phyloP scores from a whole-genome alignment of 352 stramenopile genomes.

The Globisporangium middletonii region DNA sequence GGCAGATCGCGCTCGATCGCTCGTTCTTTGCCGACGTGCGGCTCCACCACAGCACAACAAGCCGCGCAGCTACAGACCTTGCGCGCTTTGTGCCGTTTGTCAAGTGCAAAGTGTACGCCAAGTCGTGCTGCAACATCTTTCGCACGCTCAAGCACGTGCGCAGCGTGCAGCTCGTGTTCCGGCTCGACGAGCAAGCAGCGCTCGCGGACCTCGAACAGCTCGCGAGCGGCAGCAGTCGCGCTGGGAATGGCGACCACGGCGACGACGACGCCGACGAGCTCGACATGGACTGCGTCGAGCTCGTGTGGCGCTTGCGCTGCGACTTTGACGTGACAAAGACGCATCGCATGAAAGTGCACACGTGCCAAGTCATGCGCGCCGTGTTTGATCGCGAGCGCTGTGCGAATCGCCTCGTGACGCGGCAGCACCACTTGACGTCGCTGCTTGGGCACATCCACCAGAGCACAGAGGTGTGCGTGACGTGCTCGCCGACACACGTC shows the following conservation, averaged over 20 bases:
- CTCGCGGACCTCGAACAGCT: constrained; percentile 14
- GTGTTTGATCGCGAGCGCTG: constrained; percentile 62
- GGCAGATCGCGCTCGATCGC: constrained; percentile 48
- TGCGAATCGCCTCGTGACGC: constrained; percentile 45
- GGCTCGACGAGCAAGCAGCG: constrained; percentile 35
- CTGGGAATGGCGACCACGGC: constrained; percentile 6
- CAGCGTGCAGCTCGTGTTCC: constrained; percentile 56
- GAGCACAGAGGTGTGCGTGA: constrained; percentile 73
- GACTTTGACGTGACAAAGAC: constrained; percentile 87
- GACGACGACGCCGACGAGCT: constrained; percentile 27
- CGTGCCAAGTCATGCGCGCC: constrained; percentile 71
- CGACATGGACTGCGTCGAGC: constrained; percentile 56
- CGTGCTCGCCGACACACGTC: constrained; percentile 50
- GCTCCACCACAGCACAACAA: constrained; percentile 9
- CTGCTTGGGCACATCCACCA: constrained; percentile 77
- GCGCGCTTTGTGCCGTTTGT: constrained; percentile 30
- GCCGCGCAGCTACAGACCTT: constrained; percentile 2
- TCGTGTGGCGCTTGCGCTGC: constrained; percentile 64
- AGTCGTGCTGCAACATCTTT: constrained; percentile 76
- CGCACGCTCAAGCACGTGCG: constrained; percentile 81
- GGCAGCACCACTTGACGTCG: constrained; percentile 70
- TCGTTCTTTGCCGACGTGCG: constrained; percentile 55
- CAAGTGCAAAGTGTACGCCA: constrained; percentile 76
- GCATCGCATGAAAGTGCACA: constrained; percentile 75
- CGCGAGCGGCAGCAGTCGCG: constrained; percentile 7